Conservation (phyloP, 108 stramenopile genomes). For the Fragilariopsis cylindrus region DNA sequence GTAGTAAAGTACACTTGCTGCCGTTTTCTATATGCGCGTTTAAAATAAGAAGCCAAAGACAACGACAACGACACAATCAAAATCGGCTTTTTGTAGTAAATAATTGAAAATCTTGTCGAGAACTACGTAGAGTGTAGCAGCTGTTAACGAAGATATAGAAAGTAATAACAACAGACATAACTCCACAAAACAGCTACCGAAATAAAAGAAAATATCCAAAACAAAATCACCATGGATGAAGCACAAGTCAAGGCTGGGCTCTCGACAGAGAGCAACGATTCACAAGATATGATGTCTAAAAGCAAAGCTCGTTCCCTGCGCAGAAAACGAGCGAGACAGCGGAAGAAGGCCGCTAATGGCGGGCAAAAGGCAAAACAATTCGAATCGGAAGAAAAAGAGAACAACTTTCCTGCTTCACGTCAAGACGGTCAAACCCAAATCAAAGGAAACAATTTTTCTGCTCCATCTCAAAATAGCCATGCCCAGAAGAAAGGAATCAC, state of each 20-base stretch:
- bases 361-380: not conserved
- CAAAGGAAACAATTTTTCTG: not conserved
- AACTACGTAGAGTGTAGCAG: too few relatives aligned
- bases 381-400: slow-evolving; percentile 10
- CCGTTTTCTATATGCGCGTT: too few relatives aligned
- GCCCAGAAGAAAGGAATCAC: not conserved
- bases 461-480: not conserved
- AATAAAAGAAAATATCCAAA: too few relatives aligned
- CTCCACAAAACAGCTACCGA: not conserved
- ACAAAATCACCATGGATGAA: slow-evolving; percentile 7
- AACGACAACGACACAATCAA: too few relatives aligned
- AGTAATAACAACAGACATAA: not conserved
- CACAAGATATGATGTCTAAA: slow-evolving; percentile 1
- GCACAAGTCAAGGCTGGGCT: slow-evolving; percentile 1
- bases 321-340: slow-evolving; percentile 20
- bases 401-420: not conserved
- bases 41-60: too few relatives aligned
- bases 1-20: too few relatives aligned
- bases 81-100: too few relatives aligned
- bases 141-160: too few relatives aligned
- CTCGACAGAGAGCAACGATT: slow-evolving; percentile 1
- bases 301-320: slow-evolving; percentile 19
- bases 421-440: not conserved
- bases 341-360: not conserved
- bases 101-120: too few relatives aligned